Evolutionary conservation across 176 grass and related monocot species (phyloP).

Genomic region (Eremochloa ophiuroides): DNA sequence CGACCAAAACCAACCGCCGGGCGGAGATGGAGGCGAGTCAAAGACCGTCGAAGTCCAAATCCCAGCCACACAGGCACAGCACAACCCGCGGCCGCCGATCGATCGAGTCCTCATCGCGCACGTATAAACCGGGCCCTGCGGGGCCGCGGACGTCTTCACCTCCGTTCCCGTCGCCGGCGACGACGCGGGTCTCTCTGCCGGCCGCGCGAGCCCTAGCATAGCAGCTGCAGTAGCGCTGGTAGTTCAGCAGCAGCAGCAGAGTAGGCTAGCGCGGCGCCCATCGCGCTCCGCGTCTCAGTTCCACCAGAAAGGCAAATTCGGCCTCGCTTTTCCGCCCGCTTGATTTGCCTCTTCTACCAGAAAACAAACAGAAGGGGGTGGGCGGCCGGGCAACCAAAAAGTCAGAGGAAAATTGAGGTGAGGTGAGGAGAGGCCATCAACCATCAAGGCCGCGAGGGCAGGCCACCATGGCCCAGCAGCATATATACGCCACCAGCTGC

Average conservation of each 20-base stretch:
- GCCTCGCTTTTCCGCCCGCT: background rate
- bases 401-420: constrained; percentile 13
- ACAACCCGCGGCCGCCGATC: background rate
- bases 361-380: no score
- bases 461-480: constrained; percentile 50
- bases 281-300: background rate
- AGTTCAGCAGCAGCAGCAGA: background rate
- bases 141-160: background rate
- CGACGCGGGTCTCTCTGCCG: background rate
- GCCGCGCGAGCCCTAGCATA: background rate
- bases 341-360: constrained; percentile 44
- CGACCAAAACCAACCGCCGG: background rate
- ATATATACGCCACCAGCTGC: constrained; percentile 42
- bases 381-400: background rate
- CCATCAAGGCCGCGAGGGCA: background rate
- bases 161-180: constrained; percentile 15
- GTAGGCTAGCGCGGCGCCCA: background rate
- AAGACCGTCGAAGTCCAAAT: background rate
- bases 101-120: background rate
- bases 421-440: constrained; percentile 17
- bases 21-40: background rate
- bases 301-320: background rate
- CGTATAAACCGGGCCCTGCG: background rate
- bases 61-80: background rate
- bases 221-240: background rate